Base-by-base conservation (phyloP, 345 rosid species). In the Salix arbutifolia region DNA sequence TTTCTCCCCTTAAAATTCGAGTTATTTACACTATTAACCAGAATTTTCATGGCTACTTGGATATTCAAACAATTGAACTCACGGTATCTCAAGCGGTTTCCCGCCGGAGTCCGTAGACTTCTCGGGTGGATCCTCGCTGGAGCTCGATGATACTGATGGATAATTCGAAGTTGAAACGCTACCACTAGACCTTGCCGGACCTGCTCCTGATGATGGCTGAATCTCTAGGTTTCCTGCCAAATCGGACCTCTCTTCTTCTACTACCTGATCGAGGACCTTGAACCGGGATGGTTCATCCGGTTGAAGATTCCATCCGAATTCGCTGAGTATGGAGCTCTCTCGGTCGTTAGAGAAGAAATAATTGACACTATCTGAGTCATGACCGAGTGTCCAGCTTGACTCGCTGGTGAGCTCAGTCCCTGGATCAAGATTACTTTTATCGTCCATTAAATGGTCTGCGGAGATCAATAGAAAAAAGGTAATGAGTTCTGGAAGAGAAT, bases 61-160 rank as follows among this genome's bases (percentile, higher is more conserved):
- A 58, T 58, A 58, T 58, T 26, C 62, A 58, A 58, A 58, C 28
- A 58, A 23, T 25, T 58, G 26, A 75, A 90, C 97, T 94, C 97
- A 94, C 98, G 97, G 92, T 87, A 83, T 89, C 90, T 94, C 94
- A 50, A 89, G 90, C 80, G 89, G 85, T 72, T 84, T 92, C 6
- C 80, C 89, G 81, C 84, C 95, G 80, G 91, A 90, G 77, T 87
- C 88, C 79, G 92, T 84, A 2, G 97, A 94, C 85, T 89, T 91
- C 81, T 92, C 98, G 5, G 90, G 73, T 70, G 72, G 97, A 83
- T 91, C 99, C 69, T 95, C 99, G 80, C 93, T 91, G 76, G 99
- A 95, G 83, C 86, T 89, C 3, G 98, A 88, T 1, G 97, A 88
- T 23, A 89, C 87, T 6, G 96, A 91, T 0, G 90, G 97, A 71